These are phyloP conservation scores for Xylariomycetidae sp. DNA, from an alignment of 2,329 filamentous ascomycete species.

Conservation along the genomic window DNA sequence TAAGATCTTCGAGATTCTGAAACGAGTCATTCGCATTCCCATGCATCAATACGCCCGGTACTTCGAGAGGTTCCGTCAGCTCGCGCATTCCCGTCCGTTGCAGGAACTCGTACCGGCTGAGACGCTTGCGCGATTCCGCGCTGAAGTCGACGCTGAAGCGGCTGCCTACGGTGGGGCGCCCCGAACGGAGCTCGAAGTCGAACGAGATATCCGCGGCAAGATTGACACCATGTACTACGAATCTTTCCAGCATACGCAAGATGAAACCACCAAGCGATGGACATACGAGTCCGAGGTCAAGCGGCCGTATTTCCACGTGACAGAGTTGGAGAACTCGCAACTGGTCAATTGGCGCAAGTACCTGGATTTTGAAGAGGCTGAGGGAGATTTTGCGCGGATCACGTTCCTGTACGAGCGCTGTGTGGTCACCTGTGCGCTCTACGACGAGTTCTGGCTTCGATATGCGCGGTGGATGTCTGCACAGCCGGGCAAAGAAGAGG, in stretches of 20 bases:
- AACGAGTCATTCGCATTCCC: slow-evolving; percentile 79
- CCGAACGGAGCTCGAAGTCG: slow-evolving; percentile 70
- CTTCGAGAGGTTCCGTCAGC: slow-evolving; percentile 80
- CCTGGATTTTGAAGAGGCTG: slow-evolving; percentile 86
- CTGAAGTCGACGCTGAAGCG: slow-evolving; percentile 65
- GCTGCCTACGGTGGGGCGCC: slow-evolving; percentile 43
- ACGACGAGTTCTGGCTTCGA: slow-evolving; percentile 98
- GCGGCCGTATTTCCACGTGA: slow-evolving; percentile 94
- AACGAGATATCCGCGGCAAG: slow-evolving; percentile 73
- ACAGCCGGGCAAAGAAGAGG: slow-evolving; percentile 75
- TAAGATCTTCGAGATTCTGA: slow-evolving; percentile 77
- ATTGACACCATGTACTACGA: slow-evolving; percentile 78
- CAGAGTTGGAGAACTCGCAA: slow-evolving; percentile 80
- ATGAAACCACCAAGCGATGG: slow-evolving; percentile 88
- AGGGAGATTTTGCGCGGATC: slow-evolving; percentile 69
- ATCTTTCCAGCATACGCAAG: slow-evolving; percentile 72
- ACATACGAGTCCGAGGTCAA: slow-evolving; percentile 93
- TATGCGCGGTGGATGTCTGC: slow-evolving; percentile 91
- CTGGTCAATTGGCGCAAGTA: slow-evolving; percentile 92
- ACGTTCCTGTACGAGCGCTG: slow-evolving; percentile 91
- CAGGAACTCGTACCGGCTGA: slow-evolving; percentile 66
- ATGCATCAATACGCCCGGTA: slow-evolving; percentile 96
- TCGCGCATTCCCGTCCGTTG: slow-evolving; percentile 68
- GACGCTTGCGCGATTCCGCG: slow-evolving; percentile 59
- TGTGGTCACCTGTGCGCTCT: slow-evolving; percentile 84